These are phyloP conservation scores for Diplosphaera chodatii DNA, from an alignment of 139 green algal genomes.

Conservation along the genomic window DNA sequence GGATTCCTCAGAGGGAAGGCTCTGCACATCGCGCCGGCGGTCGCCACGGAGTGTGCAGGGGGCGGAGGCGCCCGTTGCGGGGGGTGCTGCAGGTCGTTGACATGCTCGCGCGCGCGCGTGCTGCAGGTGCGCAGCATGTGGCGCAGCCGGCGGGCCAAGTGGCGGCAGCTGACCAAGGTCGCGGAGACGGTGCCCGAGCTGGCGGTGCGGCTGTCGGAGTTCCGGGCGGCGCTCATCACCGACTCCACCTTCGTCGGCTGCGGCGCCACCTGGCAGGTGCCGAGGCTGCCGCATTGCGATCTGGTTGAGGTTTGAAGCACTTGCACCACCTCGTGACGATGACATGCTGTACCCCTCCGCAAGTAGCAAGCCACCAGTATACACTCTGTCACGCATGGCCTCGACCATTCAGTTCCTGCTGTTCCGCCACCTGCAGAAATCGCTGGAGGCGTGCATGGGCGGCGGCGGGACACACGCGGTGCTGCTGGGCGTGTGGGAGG, in stretches of 20 bases:
- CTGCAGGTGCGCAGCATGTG: conserved; percentile 8
- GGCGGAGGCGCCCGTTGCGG: too few relatives aligned
- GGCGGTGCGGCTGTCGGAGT: conserved; percentile 25
- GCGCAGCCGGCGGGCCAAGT: conserved; percentile 23
- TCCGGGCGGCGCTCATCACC: conserved; percentile 20
- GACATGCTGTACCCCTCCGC: too few relatives aligned
- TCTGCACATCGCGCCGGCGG: too few relatives aligned
- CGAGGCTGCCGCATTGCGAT: background rate
- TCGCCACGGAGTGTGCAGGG: too few relatives aligned
- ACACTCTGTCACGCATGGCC: too few relatives aligned
- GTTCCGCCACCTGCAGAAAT: conserved; percentile 1
- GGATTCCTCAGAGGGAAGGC: too few relatives aligned
- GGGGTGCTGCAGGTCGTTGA: too few relatives aligned
- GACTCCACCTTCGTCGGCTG: conserved; percentile 19
- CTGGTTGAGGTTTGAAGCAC: too few relatives aligned
- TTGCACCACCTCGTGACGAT: too few relatives aligned
- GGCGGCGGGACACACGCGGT: conserved; percentile 13
- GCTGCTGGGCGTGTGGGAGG: conserved; percentile 34
- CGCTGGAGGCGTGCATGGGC: conserved; percentile 29
- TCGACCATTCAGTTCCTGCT: too few relatives aligned
- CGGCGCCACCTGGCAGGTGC: conserved; percentile 19
- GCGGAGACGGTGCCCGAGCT: conserved; percentile 25
- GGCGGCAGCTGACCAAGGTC: conserved; percentile 25
- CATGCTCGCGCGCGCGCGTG: too few relatives aligned
- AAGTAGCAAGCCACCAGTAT: too few relatives aligned